These are phyloP conservation scores for Ilyonectria destructans DNA, from an alignment of 2,329 filamentous ascomycete species.

Conservation along the genomic window DNA sequence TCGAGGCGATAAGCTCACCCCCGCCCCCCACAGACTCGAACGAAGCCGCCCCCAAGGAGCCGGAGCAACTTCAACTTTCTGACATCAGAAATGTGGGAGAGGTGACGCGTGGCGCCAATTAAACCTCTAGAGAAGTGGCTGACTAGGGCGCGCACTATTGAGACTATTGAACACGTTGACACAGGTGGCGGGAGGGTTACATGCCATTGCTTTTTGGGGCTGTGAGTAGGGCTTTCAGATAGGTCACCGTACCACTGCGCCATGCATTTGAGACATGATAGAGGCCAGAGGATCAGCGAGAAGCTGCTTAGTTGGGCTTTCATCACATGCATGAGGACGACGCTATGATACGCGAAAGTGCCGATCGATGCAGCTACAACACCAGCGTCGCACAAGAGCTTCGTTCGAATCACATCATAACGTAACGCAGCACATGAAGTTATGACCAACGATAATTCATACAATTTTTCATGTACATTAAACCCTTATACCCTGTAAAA, in stretches of 20 bases:
- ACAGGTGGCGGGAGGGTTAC: constrained; percentile 3
- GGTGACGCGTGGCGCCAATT: constrained; percentile 27
- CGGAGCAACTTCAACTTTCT: neutral
- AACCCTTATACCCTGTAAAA: neutral
- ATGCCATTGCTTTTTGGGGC: constrained; percentile 3
- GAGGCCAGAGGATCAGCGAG: neutral
- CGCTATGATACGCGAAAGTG: constrained; percentile 12
- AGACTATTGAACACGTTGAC: constrained; percentile 9
- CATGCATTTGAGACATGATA: neutral
- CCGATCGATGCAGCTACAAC: neutral
- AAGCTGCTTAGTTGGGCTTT: neutral
- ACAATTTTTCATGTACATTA: constrained; percentile 1
- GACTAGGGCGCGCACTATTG: constrained; percentile 4
- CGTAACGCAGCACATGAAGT: neutral
- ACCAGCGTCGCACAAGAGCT: constrained; percentile 22
- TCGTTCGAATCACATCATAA: constrained; percentile 3
- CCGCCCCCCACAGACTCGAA: constrained; percentile 1
- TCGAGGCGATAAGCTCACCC: constrained; percentile 21
- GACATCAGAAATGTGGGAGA: constrained; percentile 13
- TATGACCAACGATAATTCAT: neutral
- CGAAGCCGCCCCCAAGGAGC: constrained; percentile 5
- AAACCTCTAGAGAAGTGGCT: constrained; percentile 2
- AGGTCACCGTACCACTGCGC: neutral
- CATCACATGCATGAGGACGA: constrained; percentile 13
- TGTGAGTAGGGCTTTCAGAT: constrained; percentile 4